A percentile compares a stretch with the other conserved stretches of the same genome.
phyloP scores from a whole-genome alignment of 257 asterid species.

The Salvia miltiorrhiza region DNA sequence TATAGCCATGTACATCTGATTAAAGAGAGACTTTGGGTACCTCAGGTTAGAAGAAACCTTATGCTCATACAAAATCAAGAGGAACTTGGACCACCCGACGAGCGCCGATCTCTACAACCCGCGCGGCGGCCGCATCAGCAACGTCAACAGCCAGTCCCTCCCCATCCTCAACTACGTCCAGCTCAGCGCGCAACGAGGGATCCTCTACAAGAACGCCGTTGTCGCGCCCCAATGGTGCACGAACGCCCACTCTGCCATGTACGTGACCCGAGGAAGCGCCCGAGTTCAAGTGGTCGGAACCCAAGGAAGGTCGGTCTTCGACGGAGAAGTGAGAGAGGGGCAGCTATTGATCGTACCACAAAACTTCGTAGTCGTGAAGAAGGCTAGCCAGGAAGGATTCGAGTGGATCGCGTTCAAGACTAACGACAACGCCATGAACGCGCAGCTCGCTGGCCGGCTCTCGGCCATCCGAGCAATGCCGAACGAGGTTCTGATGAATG shows the following conservation, averaged over 20 bases:
- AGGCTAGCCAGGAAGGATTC: constrained; percentile 51
- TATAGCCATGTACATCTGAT: too few species aligned
- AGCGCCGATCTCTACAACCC: constrained; percentile 54
- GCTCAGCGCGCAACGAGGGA: constrained; percentile 54
- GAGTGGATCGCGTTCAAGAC: constrained; percentile 66
- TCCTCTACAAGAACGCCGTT: constrained; percentile 57
- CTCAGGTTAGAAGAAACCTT: constrained; percentile 58
- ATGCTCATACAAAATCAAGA: constrained; percentile 39
- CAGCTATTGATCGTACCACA: constrained; percentile 61
- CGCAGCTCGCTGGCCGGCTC: constrained; percentile 49
- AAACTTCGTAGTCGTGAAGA: constrained; percentile 49
- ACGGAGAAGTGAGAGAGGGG: constrained; percentile 42
- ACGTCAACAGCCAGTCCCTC: constrained; percentile 49
- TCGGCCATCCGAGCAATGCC: constrained; percentile 60
- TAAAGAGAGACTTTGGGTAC: too few species aligned
- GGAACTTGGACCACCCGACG: constrained; percentile 40
- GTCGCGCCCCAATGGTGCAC: constrained; percentile 51
- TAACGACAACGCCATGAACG: constrained; percentile 48
- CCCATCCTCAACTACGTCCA: constrained; percentile 46
- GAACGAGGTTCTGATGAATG: constrained; percentile 44
- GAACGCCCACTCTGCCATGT: constrained; percentile 46
- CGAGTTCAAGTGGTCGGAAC: constrained; percentile 57
- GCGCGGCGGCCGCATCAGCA: constrained; percentile 51
- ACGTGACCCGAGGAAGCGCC: constrained; percentile 46
- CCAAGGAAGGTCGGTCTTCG: constrained; percentile 41